These are phyloP conservation scores for Pulicaria dysenterica DNA, from an alignment of 129 eudicot species.

Conservation along the genomic window DNA sequence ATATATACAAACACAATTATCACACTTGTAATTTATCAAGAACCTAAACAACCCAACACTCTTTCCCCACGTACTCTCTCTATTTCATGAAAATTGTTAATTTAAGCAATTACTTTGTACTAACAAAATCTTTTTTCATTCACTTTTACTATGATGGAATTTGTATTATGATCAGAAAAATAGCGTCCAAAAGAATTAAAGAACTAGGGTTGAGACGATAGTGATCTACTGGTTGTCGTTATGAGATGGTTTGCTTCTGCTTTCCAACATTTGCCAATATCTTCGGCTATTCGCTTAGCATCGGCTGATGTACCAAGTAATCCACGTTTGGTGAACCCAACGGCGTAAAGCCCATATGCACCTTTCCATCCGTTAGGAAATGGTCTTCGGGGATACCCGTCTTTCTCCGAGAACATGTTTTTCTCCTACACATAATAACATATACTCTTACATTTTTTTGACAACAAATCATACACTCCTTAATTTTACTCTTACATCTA, in stretches of 20 bases:
- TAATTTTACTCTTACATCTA: too few relatives aligned
- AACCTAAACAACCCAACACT: conserved; percentile 18
- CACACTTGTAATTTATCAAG: conserved; percentile 24
- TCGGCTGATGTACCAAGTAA: conserved; percentile 91
- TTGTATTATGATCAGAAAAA: conserved; percentile 16
- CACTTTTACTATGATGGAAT: conserved; percentile 20
- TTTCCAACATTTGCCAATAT: conserved; percentile 61
- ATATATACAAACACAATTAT: conserved; percentile 15
- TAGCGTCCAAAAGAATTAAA: conserved; percentile 14
- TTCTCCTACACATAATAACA: conserved; percentile 48
- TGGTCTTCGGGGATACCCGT: conserved; percentile 84
- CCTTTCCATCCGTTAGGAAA: conserved; percentile 99
- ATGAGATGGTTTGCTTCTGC: conserved; percentile 42
- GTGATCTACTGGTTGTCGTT: conserved; percentile 17
- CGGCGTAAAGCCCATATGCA: conserved; percentile 80
- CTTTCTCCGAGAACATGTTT: conserved; percentile 85
- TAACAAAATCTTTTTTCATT: conserved; percentile 28
- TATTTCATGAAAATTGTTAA: conserved; percentile 22
- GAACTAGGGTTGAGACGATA: conserved; percentile 27
- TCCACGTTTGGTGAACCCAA: conserved; percentile 98
- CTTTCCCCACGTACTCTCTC: conserved; percentile 22
- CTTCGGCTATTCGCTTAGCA: conserved; percentile 76
- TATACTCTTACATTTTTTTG: background rate
- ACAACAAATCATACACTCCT: background rate
- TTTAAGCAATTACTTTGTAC: conserved; percentile 25